Evolutionary conservation across 2,329 filamentous ascomycete species (phyloP).

Genomic region (Ophiostoma populinum): DNA sequence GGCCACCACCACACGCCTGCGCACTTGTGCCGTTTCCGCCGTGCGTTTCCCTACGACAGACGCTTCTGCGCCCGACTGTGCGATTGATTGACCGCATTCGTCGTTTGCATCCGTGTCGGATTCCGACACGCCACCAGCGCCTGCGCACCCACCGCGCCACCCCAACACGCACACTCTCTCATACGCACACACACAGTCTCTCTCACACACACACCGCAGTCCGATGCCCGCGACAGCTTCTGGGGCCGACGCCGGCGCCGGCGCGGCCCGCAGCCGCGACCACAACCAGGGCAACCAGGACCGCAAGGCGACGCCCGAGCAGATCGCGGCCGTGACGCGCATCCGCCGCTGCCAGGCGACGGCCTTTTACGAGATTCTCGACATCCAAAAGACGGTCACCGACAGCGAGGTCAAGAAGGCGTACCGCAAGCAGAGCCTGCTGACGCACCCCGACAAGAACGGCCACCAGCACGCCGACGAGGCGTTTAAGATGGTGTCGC

Average conservation of each 20-base stretch:
- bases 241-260: conserved; percentile 30
- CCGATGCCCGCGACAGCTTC: conserved; percentile 30
- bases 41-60: too few species aligned
- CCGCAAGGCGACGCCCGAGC: conserved; percentile 69
- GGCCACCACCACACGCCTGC: not conserved
- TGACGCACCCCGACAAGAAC: conserved; percentile 98
- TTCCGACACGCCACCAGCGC: not conserved
- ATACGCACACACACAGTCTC: too few species aligned
- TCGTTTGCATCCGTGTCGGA: too few species aligned
- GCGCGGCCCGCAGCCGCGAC: conserved; percentile 32
- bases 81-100: too few species aligned
- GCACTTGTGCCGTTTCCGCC: too few species aligned
- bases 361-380: conserved; percentile 90
- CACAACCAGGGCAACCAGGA: conserved; percentile 64
- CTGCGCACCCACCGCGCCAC: not conserved
- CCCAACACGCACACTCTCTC: not conserved
- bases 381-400: conserved; percentile 45
- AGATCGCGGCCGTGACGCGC: conserved; percentile 78
- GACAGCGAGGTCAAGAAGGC: conserved; percentile 94
- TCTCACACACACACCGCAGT: too few species aligned
- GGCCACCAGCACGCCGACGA: conserved; percentile 89
- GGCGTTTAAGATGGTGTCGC: conserved; percentile 94
- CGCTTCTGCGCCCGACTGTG: too few species aligned
- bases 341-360: conserved; percentile 72
- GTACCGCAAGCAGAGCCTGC: conserved; percentile 80